phyloP scores from a whole-genome alignment of 352 stramenopile species.

The Pythium biforme region DNA sequence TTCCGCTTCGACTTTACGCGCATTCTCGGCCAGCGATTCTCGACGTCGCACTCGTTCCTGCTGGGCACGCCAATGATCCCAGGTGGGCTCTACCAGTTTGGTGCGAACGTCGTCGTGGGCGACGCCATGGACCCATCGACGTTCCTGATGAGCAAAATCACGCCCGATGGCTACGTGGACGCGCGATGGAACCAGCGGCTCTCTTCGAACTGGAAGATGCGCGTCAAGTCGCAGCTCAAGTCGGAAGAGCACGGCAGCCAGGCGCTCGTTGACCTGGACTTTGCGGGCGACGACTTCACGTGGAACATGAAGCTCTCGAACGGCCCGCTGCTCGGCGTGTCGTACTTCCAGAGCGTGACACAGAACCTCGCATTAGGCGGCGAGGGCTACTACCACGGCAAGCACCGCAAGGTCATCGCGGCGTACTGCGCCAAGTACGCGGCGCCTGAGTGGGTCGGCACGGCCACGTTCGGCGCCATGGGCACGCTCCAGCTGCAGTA shows the following conservation, averaged over 20 bases:
- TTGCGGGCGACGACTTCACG: constrained; percentile 78
- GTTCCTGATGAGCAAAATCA: constrained; percentile 87
- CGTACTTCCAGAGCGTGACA: constrained; percentile 88
- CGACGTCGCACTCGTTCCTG: constrained; percentile 82
- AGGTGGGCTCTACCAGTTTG: constrained; percentile 83
- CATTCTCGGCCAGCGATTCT: constrained; percentile 77
- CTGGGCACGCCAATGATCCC: constrained; percentile 83
- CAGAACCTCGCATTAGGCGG: constrained; percentile 73
- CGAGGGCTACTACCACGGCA: constrained; percentile 88
- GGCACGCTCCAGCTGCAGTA: constrained; percentile 85
- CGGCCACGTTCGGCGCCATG: constrained; percentile 75
- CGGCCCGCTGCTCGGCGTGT: constrained; percentile 78
- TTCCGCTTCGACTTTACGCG: constrained; percentile 88
- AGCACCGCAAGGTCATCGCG: constrained; percentile 84
- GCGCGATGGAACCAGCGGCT: constrained; percentile 83
- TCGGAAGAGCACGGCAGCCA: constrained; percentile 76
- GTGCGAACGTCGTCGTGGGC: constrained; percentile 75
- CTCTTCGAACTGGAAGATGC: constrained; percentile 78
- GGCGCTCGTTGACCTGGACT: constrained; percentile 82
- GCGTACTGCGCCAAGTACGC: constrained; percentile 86
- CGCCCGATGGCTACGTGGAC: constrained; percentile 79
- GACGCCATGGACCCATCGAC: constrained; percentile 78
- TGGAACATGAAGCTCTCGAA: constrained; percentile 91
- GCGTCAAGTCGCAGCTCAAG: constrained; percentile 84
- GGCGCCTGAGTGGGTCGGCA: constrained; percentile 63